Evolutionary conservation across 495 filamentous ascomycete species (phyloP), one percentile per base, ranked within the genome.

Genomic region (Lentithecium fluviatile): DNA sequence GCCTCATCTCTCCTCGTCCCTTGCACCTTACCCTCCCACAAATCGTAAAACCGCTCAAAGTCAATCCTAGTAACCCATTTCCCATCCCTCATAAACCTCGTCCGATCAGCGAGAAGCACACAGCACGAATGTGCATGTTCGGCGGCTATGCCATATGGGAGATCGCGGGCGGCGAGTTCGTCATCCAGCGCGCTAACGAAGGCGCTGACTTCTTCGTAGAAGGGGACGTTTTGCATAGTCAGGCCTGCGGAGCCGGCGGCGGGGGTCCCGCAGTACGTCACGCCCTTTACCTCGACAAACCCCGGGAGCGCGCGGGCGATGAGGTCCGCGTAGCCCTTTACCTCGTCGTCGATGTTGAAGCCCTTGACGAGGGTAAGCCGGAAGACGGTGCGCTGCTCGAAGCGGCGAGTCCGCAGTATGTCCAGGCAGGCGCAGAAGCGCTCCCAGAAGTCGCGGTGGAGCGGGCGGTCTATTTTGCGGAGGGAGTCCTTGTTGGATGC

Each of bases 371-470:
- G 84, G 0, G 93, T 97, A 6, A 97, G 81, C 6, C 93, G 88
- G 80, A 96, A 97, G 4, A 97, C 93, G 29, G 93, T 97, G 19
- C 93, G 86, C 66, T 96, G 93, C 49, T 80, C 74, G 75, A 87
- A 85, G 19, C 93, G 80, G 69, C 87, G 87, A 72, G 88, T 87
- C 29, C 88, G 82, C 12, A 97, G 76, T 64, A 97, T 96, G 57
- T 95, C 91, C 24, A 97, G 80, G 72, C 93, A 97, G 20, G 85
- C 79, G 63, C 87, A 83, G 78, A 97, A 96, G 21, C 93, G 87
- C 75, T 96, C 90, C 93, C 93, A 97, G 76, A 95, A 97, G 74
- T 97, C 93, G 24, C 93, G 86, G 74, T 97, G 91, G 13, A 97
- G 82, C 0, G 93, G 93, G 0, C 93, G 79, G 71, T 97, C 93